phyloP scores from a whole-genome alignment of 139 green algal species.

The Zygnema circumcarinatum region DNA sequence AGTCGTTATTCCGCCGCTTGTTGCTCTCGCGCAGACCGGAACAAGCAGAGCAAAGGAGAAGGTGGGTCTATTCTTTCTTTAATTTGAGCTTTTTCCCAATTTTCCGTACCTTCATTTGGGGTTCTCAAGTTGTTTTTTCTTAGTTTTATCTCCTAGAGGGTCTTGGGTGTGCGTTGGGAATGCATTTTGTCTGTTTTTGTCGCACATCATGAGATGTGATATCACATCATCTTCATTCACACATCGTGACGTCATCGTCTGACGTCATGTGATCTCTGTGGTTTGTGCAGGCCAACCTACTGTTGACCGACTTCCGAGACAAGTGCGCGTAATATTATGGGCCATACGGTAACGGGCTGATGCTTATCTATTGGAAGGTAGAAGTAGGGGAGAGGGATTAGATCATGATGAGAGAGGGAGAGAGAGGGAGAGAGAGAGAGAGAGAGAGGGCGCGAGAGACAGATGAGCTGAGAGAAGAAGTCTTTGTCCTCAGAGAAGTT shows the following conservation, averaged over 20 bases:
- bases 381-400: neutral
- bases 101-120: neutral
- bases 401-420: neutral
- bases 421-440: neutral
- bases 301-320: neutral
- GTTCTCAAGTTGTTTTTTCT: neutral
- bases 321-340: neutral
- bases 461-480: neutral
- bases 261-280: neutral
- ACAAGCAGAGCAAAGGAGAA: slow-evolving; percentile 48
- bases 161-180: neutral
- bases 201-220: slow-evolving; percentile 5
- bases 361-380: neutral
- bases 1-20: slow-evolving; percentile 37
- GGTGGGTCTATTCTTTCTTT: slow-evolving; percentile 23
- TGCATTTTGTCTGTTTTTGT: neutral
- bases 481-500: too few species aligned
- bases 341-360: neutral
- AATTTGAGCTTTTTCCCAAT: neutral
- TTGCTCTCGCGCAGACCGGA: slow-evolving; percentile 31
- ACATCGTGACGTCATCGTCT: neutral
- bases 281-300: neutral
- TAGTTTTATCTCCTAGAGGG: neutral
- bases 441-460: neutral
- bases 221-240: neutral